Evolutionary conservation across 2,329 filamentous ascomycete genomes (phyloP), one percentile per base, ranked within the genome.

Genomic region (Fusarium robinianum): DNA sequence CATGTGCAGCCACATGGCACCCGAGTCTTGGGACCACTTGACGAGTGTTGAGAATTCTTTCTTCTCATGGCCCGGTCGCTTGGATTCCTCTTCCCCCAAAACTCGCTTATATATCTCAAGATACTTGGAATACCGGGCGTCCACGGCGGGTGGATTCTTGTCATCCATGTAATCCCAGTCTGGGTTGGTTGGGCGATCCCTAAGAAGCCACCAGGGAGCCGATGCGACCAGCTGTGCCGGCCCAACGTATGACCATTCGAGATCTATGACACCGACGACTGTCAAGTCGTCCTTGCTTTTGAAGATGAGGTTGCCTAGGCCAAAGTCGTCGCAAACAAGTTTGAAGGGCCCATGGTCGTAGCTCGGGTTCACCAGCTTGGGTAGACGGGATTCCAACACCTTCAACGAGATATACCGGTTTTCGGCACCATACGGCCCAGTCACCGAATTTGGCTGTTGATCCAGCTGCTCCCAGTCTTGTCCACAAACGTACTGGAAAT

Each of bases 171-270:
- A 41, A 29, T n/a, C 29, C 37, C 37, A 33, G 37, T 10, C 37
- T n/a, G n/a, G n/a, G n/a, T n/a, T n/a, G 14, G 32, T 9, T 25
- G 37, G 37, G 26, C 18, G 33, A 27, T 33, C 27, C 6, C 32
- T 41, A 4, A 41, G 7, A 26, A 41, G 37, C 37, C 37, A 41
- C 12, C 19, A 18, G 19, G 37, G 37, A 6, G 29, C 26, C 12
- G 37, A 41, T 12, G 32, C n/a, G 29, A 41, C 37, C 16, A 46
- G 22, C 29, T 46, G 41, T 21, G 29, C 23, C 14, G 41, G 41
- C 16, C 25, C 35, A 27, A 29, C 31, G 34, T 38, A 46, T 3
- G 41, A 46, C 41, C 41, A 46, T 26, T 46, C 43, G 37, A 23
- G 41, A 21, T 46, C 37, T 29, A 46, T 31, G 8, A 46, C 43